phyloP scores from a whole-genome alignment of 345 rosid genomes.

The Moringa oleifera region DNA sequence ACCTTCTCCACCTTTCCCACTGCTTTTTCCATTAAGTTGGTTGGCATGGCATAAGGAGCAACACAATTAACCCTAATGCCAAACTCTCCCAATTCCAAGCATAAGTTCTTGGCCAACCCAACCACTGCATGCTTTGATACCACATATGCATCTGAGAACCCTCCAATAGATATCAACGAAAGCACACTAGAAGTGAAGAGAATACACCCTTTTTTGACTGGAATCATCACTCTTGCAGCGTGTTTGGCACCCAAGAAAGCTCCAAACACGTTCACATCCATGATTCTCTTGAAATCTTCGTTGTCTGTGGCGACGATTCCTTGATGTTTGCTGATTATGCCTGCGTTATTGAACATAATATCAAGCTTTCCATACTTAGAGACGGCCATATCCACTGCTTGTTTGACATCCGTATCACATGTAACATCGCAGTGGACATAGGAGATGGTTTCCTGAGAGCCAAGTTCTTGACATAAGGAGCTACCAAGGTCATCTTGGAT shows the following conservation, averaged over 20 bases:
- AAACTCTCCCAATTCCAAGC: slow-evolving; percentile 53
- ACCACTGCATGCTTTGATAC: slow-evolving; percentile 44
- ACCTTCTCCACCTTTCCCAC: slow-evolving; percentile 32
- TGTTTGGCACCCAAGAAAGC: slow-evolving; percentile 28
- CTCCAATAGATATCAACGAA: slow-evolving; percentile 11
- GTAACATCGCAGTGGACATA: slow-evolving; percentile 28
- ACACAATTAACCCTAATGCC: slow-evolving; percentile 70
- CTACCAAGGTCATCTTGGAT: slow-evolving; percentile 26
- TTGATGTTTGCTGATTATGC: background rate
- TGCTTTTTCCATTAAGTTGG: slow-evolving; percentile 34
- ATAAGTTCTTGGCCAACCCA: slow-evolving; percentile 32
- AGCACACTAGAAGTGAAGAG: slow-evolving; percentile 13
- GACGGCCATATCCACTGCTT: slow-evolving; percentile 12
- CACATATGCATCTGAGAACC: slow-evolving; percentile 33
- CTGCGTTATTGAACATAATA: slow-evolving; percentile 33
- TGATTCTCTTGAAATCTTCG: slow-evolving; percentile 15
- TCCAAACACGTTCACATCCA: slow-evolving; percentile 14
- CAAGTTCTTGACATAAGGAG: slow-evolving; percentile 33
- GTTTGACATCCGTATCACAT: slow-evolving; percentile 5
- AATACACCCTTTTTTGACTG: slow-evolving; percentile 16
- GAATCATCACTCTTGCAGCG: slow-evolving; percentile 29
- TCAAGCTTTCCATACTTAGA: slow-evolving; percentile 28
- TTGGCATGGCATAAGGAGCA: slow-evolving; percentile 59
- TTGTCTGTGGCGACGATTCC: background rate
- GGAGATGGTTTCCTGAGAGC: slow-evolving; percentile 31